Evolutionary conservation across 345 rosid species (phyloP).

Genomic region (Turritis glabra): DNA sequence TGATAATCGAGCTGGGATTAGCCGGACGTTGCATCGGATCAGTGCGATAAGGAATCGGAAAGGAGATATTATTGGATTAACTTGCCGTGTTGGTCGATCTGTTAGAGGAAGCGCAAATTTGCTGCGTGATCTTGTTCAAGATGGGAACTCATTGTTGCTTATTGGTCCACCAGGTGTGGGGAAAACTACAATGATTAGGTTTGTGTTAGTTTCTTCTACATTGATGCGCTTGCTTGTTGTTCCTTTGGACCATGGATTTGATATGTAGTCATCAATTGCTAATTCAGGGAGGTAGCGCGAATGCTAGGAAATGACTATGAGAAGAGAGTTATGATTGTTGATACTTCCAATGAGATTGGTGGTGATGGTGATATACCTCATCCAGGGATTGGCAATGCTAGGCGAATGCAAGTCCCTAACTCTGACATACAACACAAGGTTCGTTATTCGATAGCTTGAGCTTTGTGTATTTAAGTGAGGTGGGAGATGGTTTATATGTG

Average conservation of each 20-base stretch:
- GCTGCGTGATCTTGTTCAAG: slow-evolving; percentile 69
- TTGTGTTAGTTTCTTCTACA: slow-evolving; percentile 1
- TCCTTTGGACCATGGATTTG: slow-evolving; percentile 6
- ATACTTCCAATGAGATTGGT: slow-evolving; percentile 94
- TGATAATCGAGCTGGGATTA: slow-evolving; percentile 92
- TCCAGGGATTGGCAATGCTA: slow-evolving; percentile 88
- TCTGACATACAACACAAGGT: slow-evolving; percentile 84
- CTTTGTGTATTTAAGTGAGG: background rate
- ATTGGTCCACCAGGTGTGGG: slow-evolving; percentile 98
- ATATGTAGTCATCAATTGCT: background rate
- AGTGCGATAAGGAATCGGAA: slow-evolving; percentile 85
- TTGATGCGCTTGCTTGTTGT: background rate
- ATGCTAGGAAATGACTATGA: slow-evolving; percentile 89
- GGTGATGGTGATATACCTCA: slow-evolving; percentile 99
- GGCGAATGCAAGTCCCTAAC: slow-evolving; percentile 95
- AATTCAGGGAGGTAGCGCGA: slow-evolving; percentile 80
- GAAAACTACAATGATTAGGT: slow-evolving; percentile 95
- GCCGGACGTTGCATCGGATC: slow-evolving; percentile 83
- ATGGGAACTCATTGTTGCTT: slow-evolving; percentile 80
- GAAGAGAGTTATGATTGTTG: slow-evolving; percentile 93
- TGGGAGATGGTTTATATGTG: background rate
- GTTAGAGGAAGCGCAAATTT: slow-evolving; percentile 78
- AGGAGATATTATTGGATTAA: slow-evolving; percentile 74
- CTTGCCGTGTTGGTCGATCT: slow-evolving; percentile 93
- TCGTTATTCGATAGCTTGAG: slow-evolving; percentile 8